A percentile compares a stretch with the other conserved stretches of the same genome.
phyloP scores from a whole-genome alignment of 305 asterid genomes.

The Nicotiana rustica region DNA sequence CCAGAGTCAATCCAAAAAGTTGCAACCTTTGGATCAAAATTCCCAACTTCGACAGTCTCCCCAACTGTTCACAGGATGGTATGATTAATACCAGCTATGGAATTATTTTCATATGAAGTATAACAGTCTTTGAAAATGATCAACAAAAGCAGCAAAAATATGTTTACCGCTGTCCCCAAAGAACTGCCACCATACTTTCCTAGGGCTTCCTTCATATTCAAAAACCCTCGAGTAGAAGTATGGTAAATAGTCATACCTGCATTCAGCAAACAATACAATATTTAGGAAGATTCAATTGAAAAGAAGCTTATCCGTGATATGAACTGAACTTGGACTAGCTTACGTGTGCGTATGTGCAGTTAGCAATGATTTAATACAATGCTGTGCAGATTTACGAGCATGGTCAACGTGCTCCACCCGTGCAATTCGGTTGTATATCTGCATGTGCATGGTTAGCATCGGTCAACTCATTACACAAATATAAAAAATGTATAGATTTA shows the following conservation, averaged over 20 bases:
- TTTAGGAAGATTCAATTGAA: conserved; percentile 21
- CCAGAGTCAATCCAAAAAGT: conserved; percentile 97
- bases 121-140: neutral
- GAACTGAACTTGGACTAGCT: conserved; percentile 40
- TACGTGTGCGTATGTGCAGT: conserved; percentile 83
- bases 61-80: conserved; percentile 66
- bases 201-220: conserved; percentile 90
- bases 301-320: neutral
- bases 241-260: conserved; percentile 93
- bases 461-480: conserved; percentile 33
- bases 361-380: conserved; percentile 77
- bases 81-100: conserved; percentile 38
- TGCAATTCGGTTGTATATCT: conserved; percentile 85
- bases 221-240: conserved; percentile 93
- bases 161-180: conserved; percentile 88
- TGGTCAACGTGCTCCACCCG: conserved; percentile 98
- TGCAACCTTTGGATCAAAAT: conserved; percentile 89
- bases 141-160: conserved; percentile 20
- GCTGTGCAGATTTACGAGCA: conserved; percentile 95
- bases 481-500: conserved; percentile 17
- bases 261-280: conserved; percentile 28
- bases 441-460: conserved; percentile 45
- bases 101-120: neutral
- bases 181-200: conserved; percentile 99
- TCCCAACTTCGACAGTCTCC: conserved; percentile 83